Evolutionary conservation across 345 rosid genomes (phyloP).

Genomic region (Eucalyptus curtisii): DNA sequence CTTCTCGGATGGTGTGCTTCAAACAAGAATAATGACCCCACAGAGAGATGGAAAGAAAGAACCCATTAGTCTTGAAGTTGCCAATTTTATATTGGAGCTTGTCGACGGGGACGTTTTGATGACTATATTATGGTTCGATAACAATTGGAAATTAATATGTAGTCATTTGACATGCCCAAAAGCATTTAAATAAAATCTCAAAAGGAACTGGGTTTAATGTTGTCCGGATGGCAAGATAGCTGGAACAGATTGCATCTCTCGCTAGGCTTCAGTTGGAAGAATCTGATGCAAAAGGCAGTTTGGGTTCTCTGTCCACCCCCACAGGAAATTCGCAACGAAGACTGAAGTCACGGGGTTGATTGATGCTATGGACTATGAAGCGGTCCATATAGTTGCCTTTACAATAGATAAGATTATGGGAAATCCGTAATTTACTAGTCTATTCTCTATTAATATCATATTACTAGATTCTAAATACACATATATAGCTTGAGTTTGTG

Average conservation of each 20-base stretch:
- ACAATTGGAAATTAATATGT: no score
- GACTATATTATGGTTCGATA: neutral
- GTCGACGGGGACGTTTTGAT: rapidly evolving
- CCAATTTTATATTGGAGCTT: no score
- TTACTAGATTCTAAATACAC: no score
- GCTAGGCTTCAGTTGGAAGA: neutral
- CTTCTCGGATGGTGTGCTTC: neutral
- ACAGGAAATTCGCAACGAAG: neutral
- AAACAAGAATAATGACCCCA: neutral
- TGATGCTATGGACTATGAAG: neutral
- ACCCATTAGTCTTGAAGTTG: neutral
- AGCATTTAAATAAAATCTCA: neutral
- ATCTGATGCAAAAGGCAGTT: no score
- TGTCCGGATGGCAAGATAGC: neutral
- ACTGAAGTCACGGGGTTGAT: neutral
- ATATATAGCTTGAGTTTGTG: no score
- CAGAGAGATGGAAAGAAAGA: neutral
- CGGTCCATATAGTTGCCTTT: neutral
- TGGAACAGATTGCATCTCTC: neutral
- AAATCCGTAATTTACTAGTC: neutral
- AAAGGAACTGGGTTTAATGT: neutral
- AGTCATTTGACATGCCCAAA: neutral
- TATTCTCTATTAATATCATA: no score
- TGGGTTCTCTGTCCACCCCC: neutral
- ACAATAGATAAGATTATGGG: neutral